A percentile compares a stretch with the other conserved stretches of the same genome.
Evolutionary conservation across 345 rosid genomes (phyloP).

Genomic region (Gossypium australe): DNA sequence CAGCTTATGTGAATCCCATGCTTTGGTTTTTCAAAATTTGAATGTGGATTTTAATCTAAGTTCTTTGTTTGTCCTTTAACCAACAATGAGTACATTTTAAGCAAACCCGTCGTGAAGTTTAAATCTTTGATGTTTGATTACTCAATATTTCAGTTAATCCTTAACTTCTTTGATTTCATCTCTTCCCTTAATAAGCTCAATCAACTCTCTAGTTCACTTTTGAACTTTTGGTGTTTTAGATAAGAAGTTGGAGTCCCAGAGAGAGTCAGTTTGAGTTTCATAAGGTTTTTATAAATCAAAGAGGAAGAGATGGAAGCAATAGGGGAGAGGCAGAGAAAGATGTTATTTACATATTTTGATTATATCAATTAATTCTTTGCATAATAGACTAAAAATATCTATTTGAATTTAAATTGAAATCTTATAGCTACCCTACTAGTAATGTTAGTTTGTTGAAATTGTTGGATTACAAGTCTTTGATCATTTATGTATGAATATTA

Average conservation of each 20-base stretch:
- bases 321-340: background rate
- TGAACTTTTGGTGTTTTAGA: background rate
- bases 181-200: background rate
- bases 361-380: background rate
- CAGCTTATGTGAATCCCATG: background rate
- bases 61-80: background rate
- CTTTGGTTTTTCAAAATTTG: background rate
- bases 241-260: background rate
- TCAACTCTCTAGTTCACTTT: background rate
- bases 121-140: background rate
- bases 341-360: background rate
- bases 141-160: background rate
- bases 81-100: background rate
- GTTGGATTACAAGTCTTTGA: background rate
- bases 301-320: background rate
- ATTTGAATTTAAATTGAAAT: background rate
- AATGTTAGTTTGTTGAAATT: background rate
- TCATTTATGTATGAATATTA: background rate
- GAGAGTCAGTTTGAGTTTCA: background rate
- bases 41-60: background rate
- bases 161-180: background rate
- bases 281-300: background rate
- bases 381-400: background rate
- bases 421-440: background rate
- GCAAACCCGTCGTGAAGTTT: background rate